Conservation (phyloP, 352 stramenopile species). For the Elongisporangium senticosum region DNA sequence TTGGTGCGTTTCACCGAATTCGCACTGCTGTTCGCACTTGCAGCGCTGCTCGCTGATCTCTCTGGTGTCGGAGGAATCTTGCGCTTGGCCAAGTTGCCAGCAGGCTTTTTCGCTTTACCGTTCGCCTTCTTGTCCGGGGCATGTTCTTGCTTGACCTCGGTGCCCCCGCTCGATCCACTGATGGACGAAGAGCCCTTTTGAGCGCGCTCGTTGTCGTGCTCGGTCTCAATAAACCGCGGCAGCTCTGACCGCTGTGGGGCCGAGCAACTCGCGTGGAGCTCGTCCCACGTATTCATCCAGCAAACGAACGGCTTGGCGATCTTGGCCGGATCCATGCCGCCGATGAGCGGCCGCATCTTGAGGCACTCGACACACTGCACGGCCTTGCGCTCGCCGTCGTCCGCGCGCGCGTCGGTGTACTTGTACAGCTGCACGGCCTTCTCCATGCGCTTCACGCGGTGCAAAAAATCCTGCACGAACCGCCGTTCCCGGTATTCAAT, state of each 20-base stretch:
- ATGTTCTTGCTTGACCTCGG: not conserved
- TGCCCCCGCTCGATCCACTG: slow-evolving; percentile 3
- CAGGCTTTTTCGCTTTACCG: slow-evolving; percentile 6
- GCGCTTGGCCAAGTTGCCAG: too few species aligned
- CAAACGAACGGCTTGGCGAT: slow-evolving; percentile 72
- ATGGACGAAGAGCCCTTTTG: not conserved
- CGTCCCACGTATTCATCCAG: slow-evolving; percentile 81
- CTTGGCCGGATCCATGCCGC: slow-evolving; percentile 66
- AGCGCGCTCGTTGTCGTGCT: slow-evolving; percentile 7
- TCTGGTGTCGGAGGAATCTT: too few species aligned
- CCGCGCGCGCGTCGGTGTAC: slow-evolving; percentile 52
- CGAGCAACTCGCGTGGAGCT: slow-evolving; percentile 73
- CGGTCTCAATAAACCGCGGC: slow-evolving; percentile 13
- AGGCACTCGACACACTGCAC: slow-evolving; percentile 69
- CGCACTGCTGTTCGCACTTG: too few species aligned
- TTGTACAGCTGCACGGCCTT: slow-evolving; percentile 61
- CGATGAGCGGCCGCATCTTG: slow-evolving; percentile 66
- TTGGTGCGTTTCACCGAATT: too few species aligned
- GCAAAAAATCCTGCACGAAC: slow-evolving; percentile 59
- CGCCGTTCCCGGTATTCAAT: slow-evolving; percentile 58
- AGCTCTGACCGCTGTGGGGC: slow-evolving; percentile 36
- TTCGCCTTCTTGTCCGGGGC: slow-evolving; percentile 14
- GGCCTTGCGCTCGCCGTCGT: slow-evolving; percentile 60
- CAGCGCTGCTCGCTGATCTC: too few species aligned
- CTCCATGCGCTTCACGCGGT: slow-evolving; percentile 73